Percentiles rank a stretch among this genome's conserved stretches.
Conservation (phyloP, 345 rosid species). For the Psidium friedrichsthalianum region DNA sequence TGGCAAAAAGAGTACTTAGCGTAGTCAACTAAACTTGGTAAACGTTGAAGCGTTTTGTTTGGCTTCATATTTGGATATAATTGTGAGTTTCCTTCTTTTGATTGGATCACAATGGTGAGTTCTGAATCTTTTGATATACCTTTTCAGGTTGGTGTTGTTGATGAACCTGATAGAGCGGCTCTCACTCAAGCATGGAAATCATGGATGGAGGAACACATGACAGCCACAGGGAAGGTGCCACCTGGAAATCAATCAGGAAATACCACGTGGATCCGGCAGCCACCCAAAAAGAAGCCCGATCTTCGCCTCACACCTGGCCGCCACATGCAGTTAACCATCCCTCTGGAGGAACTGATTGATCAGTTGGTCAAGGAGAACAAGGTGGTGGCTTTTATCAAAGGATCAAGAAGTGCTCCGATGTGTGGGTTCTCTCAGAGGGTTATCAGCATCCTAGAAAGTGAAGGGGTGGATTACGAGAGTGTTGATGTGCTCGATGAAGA, state of each 20-base stretch:
- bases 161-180: constrained; percentile 53
- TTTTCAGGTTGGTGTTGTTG: constrained; percentile 60
- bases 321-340: constrained; percentile 64
- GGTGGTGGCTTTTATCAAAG: constrained; percentile 89
- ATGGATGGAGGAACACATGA: constrained; percentile 91
- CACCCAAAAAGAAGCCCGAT: constrained; percentile 62
- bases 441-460: constrained; percentile 62
- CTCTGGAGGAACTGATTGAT: constrained; percentile 56
- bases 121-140: background rate
- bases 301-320: constrained; percentile 90
- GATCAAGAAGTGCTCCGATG: constrained; percentile 77
- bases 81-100: background rate
- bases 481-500: constrained; percentile 89
- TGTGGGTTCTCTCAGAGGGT: constrained; percentile 95
- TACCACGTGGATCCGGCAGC: constrained; percentile 59
- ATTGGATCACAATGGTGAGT: background rate
- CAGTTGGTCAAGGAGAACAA: constrained; percentile 74
- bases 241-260: constrained; percentile 89
- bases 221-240: constrained; percentile 68
- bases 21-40: background rate
- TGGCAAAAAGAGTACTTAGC: background rate
- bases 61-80: background rate
- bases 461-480: constrained; percentile 78
- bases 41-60: background rate
- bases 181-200: constrained; percentile 90